Base-by-base conservation (phyloP, 352 stramenopile species). In the Pythium dissimile region DNA sequence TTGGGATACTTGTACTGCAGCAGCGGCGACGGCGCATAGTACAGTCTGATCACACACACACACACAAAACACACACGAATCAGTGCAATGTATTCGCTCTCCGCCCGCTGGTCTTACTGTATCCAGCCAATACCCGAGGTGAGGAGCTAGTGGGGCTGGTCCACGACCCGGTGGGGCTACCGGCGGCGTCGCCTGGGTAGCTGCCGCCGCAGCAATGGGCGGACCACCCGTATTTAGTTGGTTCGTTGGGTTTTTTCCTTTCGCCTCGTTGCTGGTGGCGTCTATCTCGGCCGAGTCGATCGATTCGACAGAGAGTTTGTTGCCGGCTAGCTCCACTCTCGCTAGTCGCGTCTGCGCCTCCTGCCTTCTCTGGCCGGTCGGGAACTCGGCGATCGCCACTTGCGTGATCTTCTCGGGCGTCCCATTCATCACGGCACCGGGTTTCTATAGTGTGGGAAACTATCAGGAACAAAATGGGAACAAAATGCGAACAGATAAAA, bases 1-100 rank as follows among this genome's bases (percentile, higher is more conserved):
- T 75, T 83, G 16, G 87, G 87, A 54, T 96, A 96, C 51, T 92
- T 92, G 76, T 96, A 96, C 59, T 82, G 80, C 2, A 96, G 66
- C 26, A 94, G 43, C 9, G 85, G 87, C 3, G 85, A 94, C 26
- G 87, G 82, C 12, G 84, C 79, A 44, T 89, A 95, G 54, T 94
- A 72, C n/a, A 96, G 67, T 16, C 87, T 96, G 38, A n/a, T n/a
- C n/a, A n/a, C n/a, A n/a, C n/a, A n/a, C n/a, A n/a, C n/a, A n/a
- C n/a, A n/a, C n/a, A n/a, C n/a, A n/a, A n/a, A n/a, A n/a, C n/a
- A n/a, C n/a, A n/a, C n/a, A n/a, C n/a, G n/a, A n/a, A n/a, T n/a
- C 15, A 45, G 30, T 41, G 24, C 31, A 21, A 26, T 31, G n/a
- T n/a, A n/a, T n/a, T n/a, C n/a, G n/a, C n/a, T n/a, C n/a, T n/a